Conservation (phyloP, 1,284 basidiomycete species). For the Apiotrichum sp. region DNA sequence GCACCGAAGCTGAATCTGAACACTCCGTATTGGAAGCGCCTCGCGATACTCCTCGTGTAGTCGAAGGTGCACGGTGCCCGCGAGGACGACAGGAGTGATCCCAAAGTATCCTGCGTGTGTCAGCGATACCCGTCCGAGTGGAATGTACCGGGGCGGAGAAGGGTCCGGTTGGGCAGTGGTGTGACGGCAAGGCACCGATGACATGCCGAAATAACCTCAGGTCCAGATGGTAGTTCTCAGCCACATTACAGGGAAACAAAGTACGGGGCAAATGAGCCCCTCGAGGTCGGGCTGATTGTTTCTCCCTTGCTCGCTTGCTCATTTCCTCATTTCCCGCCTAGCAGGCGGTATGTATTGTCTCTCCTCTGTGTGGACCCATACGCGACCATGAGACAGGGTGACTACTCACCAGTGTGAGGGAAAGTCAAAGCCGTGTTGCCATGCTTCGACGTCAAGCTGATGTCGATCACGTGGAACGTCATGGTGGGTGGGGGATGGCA, state of each 20-base stretch:
- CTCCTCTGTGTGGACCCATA: not conserved
- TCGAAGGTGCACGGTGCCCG: slow-evolving; percentile 23
- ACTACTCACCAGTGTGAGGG: slow-evolving; percentile 7
- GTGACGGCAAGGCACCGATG: not conserved
- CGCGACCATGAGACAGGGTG: not conserved
- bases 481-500: not conserved
- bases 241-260: not conserved
- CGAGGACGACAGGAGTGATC: slow-evolving; percentile 30
- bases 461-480: slow-evolving; percentile 1
- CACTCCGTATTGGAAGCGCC: slow-evolving; percentile 22
- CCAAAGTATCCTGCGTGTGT: slow-evolving; percentile 29
- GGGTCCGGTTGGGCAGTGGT: not conserved
- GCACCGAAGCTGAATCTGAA: slow-evolving; percentile 27
- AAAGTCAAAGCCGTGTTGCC: slow-evolving; percentile 6
- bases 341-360: too few species aligned
- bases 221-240: too few species aligned
- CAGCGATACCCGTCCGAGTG: too few species aligned
- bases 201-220: not conserved
- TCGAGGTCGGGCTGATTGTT: too few species aligned
- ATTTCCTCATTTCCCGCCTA: not conserved
- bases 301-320: too few species aligned
- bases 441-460: not conserved
- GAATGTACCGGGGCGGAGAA: not conserved
- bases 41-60: slow-evolving; percentile 14
- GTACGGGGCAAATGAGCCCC: not conserved